phyloP scores from a whole-genome alignment of 495 filamentous ascomycete species.

The Cercophora scortea region DNA sequence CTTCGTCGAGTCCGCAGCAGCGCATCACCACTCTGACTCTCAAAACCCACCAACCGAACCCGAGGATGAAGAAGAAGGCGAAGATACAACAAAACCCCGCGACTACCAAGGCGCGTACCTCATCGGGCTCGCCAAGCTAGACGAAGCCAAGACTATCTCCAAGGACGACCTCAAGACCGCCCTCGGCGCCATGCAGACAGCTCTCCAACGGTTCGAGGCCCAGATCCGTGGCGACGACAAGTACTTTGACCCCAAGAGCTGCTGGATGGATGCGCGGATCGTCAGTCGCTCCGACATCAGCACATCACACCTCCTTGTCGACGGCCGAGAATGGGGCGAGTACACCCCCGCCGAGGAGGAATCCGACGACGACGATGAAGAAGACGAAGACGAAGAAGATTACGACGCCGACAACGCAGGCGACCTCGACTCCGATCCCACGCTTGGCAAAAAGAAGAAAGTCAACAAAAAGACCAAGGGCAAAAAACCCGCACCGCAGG shows the following conservation, averaged over 20 bases:
- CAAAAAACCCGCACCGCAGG: slow-evolving; percentile 12
- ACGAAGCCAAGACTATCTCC: not conserved
- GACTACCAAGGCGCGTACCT: slow-evolving; percentile 50
- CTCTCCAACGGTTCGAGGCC: slow-evolving; percentile 39
- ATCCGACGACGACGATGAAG: slow-evolving; percentile 22
- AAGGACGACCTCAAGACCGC: slow-evolving; percentile 22
- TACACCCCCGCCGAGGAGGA: slow-evolving; percentile 31
- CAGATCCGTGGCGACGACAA: slow-evolving; percentile 36
- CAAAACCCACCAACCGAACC: not conserved
- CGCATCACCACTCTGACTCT: too few species aligned
- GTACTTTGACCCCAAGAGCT: slow-evolving; percentile 39
- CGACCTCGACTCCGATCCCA: slow-evolving; percentile 20
- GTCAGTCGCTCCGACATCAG: slow-evolving; percentile 26
- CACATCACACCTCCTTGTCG: slow-evolving; percentile 24
- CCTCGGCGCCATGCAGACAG: slow-evolving; percentile 26
- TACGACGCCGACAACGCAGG: slow-evolving; percentile 22
- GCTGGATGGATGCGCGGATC: slow-evolving; percentile 39
- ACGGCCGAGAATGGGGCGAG: slow-evolving; percentile 42
- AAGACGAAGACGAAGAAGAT: slow-evolving; percentile 25
- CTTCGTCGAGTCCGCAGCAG: slow-evolving; percentile 27
- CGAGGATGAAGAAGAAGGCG: slow-evolving; percentile 4
- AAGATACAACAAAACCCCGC: not conserved
- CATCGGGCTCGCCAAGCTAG: slow-evolving; percentile 40
- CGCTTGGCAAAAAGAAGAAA: not conserved
- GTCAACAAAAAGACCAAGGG: not conserved